Base-by-base conservation (phyloP, 2,329 filamentous ascomycete species). In the Daldinia eschscholtzii region DNA sequence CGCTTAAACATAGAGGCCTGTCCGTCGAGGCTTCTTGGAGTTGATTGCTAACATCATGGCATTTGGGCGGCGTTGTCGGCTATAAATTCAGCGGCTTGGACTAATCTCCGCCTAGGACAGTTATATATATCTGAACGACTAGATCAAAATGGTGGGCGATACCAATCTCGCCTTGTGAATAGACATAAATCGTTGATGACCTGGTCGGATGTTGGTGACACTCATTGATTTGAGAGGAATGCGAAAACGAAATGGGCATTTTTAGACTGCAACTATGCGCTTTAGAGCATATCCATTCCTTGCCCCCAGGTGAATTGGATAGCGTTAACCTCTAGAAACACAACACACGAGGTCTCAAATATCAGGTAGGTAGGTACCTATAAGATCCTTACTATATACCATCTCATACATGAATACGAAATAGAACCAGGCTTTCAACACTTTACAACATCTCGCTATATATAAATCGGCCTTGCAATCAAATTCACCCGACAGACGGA, bases 11-110 rank as follows among this genome's bases (percentile, higher is more conserved):
- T 55, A 39, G 48, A 46, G 62, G 70, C 62, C 57, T 59, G 46
- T 61, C 58, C 57, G 64, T 64, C 60, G 55, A 58, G 67, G 63
- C 61, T 64, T 62, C 12, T 23, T 48, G 67, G 63, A 72, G 64
- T 67, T 73, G 71, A 67, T 69, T 73, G 71, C 66, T 69, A 70
- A 70, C 65, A 75, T 72, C 68, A 67, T 59, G 72, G 75, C 76
- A 78, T 78, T 75, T 77, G 70, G 75, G 71, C 73, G 75, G 76
- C 76, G 76, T 78, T 77, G 71, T 65, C 62, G 75, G 75, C 58
- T 61, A 76, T 76, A 77, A 71, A 76, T 63, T 72, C 53, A 68
- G 61, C 67, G 64, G 70, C 67, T 71, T 75, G 72, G 76, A 72
- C 65, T 76, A 74, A 71, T 65, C 71, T 73, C 72, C 63, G 58